Percentiles rank a stretch among this genome's conserved stretches.
Conservation (phyloP, 75 land plant genomes). For the Sequoia sempervirens region DNA sequence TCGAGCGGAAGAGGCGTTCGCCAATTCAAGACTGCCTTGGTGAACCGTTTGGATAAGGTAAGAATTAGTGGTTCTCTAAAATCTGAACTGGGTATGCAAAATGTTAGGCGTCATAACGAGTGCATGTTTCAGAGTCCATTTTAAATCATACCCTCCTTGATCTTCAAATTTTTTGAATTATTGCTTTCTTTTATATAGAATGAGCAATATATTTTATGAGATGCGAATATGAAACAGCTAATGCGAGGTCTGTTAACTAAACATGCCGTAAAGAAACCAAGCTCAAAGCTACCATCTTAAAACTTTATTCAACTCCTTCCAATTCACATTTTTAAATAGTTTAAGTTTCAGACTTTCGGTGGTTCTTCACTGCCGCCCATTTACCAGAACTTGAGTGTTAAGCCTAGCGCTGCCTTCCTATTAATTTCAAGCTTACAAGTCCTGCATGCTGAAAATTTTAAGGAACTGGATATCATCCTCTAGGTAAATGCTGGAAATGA, state of each 20-base stretch:
- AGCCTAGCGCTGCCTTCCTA: neutral
- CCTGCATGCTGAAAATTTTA: neutral
- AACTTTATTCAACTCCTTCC: neutral
- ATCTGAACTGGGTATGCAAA: neutral
- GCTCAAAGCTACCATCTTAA: neutral
- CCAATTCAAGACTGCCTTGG: conserved; percentile 84
- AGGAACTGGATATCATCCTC: neutral
- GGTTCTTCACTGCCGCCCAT: neutral
- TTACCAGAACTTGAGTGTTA: neutral
- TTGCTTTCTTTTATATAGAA: neutral
- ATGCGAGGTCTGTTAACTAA: neutral
- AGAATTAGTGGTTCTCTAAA: neutral
- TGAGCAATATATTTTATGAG: neutral
- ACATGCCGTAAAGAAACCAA: neutral
- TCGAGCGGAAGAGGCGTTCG: conserved; percentile 92
- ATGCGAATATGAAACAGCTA: neutral
- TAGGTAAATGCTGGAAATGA: neutral
- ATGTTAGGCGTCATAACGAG: neutral
- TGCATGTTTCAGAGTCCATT: neutral
- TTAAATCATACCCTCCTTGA: neutral
- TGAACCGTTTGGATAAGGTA: conserved; percentile 76
- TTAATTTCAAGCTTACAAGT: too few species aligned
- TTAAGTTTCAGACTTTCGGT: neutral
- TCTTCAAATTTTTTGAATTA: neutral
- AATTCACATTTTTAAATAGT: neutral